These are phyloP conservation scores for Silene vulgaris DNA, from an alignment of 179 eudicot species.

Conservation along the genomic window DNA sequence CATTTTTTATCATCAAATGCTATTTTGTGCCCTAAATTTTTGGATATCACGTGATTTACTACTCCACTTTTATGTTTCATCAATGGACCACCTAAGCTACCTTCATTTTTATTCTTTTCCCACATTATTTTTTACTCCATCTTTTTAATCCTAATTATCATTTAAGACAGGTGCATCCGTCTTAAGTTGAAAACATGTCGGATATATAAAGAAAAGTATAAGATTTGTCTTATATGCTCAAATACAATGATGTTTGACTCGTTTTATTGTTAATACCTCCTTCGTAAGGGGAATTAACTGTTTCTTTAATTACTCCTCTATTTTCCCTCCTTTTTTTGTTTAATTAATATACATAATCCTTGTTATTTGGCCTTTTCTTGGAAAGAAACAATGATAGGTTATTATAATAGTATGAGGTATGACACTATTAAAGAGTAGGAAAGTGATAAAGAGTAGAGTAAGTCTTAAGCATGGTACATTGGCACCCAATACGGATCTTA, in stretches of 20 bases:
- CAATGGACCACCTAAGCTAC: constrained; percentile 20
- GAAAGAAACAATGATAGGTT: constrained; percentile 16
- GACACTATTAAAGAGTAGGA: constrained; percentile 6
- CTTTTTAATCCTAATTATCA: background rate
- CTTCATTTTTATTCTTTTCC: background rate
- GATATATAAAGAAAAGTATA: too few relatives aligned
- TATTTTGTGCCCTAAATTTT: constrained; percentile 2
- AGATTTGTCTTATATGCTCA: too few relatives aligned
- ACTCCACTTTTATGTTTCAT: constrained; percentile 11
- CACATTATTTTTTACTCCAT: background rate
- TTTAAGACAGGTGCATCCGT: too few relatives aligned
- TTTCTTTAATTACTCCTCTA: background rate
- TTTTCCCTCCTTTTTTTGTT: constrained; percentile 6
- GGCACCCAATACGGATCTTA: constrained; percentile 10
- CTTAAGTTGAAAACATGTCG: too few relatives aligned
- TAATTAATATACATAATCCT: background rate
- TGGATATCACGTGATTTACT: constrained; percentile 28
- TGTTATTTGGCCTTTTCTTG: constrained; percentile 19
- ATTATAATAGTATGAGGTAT: background rate
- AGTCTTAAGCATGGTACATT: constrained; percentile 24
- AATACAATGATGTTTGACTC: too few relatives aligned
- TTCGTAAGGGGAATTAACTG: too few relatives aligned
- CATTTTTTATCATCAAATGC: constrained; percentile 1
- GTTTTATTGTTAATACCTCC: too few relatives aligned
- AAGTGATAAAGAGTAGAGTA: constrained; percentile 24